Evolutionary conservation across 164 flowering plant species (phyloP).

Genomic region (Stephania cephalantha): DNA sequence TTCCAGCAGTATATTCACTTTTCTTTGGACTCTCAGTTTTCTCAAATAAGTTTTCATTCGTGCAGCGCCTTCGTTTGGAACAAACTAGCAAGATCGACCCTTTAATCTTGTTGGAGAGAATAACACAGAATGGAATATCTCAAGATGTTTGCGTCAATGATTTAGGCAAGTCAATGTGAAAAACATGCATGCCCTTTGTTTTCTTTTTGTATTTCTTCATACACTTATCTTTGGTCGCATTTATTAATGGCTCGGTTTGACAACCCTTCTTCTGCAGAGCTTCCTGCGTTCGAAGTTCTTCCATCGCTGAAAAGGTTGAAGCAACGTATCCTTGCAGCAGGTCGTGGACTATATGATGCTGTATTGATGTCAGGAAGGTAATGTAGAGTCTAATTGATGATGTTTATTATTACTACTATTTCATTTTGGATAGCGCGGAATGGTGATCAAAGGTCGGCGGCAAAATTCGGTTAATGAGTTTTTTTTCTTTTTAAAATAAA

Average conservation of each 20-base stretch:
- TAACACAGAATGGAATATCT: constrained; percentile 59
- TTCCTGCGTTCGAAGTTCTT: constrained; percentile 91
- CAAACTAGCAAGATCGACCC: constrained; percentile 75
- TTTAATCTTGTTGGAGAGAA: constrained; percentile 59
- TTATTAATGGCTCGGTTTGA: not conserved
- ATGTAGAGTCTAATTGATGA: not conserved
- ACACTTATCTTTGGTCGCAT: not conserved
- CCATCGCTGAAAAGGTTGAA: constrained; percentile 80
- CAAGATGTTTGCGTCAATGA: constrained; percentile 94
- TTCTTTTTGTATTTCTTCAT: not conserved
- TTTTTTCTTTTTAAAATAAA: no score
- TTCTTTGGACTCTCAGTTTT: constrained; percentile 8
- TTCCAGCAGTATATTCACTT: not conserved
- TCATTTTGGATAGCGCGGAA: not conserved
- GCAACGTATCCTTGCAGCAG: constrained; percentile 70
- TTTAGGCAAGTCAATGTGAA: constrained; percentile 48
- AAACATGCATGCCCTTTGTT: not conserved
- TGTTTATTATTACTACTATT: not conserved
- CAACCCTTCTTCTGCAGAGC: constrained; percentile 40
- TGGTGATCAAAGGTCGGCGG: not conserved
- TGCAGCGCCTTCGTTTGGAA: constrained; percentile 65
- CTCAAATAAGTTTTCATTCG: constrained; percentile 11
- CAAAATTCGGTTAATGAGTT: not conserved
- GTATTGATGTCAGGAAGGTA: constrained; percentile 99
- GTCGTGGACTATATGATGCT: constrained; percentile 85